phyloP scores from a whole-genome alignment of 805 yeast species.

The Saccharomyces eubayanus region DNA sequence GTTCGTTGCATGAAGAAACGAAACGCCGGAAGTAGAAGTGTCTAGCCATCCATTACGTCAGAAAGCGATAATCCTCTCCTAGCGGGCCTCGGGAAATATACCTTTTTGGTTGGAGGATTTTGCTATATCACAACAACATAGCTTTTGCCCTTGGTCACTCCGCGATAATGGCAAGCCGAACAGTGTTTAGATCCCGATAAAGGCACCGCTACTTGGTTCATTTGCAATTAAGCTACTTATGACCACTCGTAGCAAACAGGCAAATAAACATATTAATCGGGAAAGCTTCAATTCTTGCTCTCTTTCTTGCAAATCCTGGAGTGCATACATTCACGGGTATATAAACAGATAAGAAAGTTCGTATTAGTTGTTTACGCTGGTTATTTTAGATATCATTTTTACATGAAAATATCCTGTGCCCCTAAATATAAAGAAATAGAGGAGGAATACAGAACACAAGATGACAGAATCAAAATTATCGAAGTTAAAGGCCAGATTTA shows the following conservation, averaged over 20 bases:
- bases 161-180: not conserved
- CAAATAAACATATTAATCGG: not conserved
- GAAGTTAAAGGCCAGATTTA: conserved; percentile 1
- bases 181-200: not conserved
- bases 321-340: not conserved
- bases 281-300: not conserved
- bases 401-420: not conserved
- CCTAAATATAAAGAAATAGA: not conserved
- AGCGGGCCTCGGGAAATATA: not conserved
- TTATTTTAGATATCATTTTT: not conserved
- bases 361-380: not conserved
- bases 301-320: not conserved
- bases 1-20: not conserved
- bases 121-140: not conserved
- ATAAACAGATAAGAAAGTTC: not conserved
- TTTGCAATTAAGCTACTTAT: too few species aligned
- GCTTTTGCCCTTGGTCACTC: not conserved
- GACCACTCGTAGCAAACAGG: not conserved
- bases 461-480: not conserved
- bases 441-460: not conserved
- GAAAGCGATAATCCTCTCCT: not conserved
- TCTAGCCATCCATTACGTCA: not conserved
- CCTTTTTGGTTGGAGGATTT: not conserved
- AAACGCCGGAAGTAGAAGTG: not conserved
- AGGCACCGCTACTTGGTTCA: not conserved